Conservation (phyloP, 257 asterid genomes). For the Fraxinus americana region DNA sequence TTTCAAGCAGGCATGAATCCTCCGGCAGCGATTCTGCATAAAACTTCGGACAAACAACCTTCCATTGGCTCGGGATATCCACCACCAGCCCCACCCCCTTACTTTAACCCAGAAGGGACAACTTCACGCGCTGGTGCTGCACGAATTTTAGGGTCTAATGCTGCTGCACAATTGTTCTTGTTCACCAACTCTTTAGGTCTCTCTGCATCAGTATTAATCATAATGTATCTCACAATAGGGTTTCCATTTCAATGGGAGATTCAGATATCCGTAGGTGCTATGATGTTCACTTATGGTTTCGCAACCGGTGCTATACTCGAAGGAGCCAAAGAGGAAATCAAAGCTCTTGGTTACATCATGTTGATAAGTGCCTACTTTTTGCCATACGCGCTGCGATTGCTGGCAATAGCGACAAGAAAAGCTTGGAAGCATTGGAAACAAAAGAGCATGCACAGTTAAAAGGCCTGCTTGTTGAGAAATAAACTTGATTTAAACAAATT, state of each 20-base stretch:
- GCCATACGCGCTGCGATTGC: constrained; percentile 24
- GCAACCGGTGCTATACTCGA: not conserved
- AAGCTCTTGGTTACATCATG: constrained; percentile 1
- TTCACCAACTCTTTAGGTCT: constrained; percentile 29
- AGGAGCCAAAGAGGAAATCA: not conserved
- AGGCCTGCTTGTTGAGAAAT: no score
- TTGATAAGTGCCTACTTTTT: constrained; percentile 1
- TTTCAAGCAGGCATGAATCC: constrained; percentile 34
- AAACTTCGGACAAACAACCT: not conserved
- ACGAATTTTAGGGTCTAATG: constrained; percentile 13
- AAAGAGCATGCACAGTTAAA: no score
- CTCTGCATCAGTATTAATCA: constrained; percentile 25
- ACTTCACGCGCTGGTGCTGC: constrained; percentile 4
- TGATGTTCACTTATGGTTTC: constrained; percentile 30
- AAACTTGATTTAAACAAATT: no score
- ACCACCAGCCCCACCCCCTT: no score
- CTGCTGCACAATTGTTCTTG: constrained; percentile 13
- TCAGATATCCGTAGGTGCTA: constrained; percentile 21
- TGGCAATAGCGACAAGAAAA: constrained; percentile 15
- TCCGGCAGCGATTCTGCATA: constrained; percentile 16
- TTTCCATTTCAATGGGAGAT: constrained; percentile 32
- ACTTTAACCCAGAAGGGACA: not conserved
- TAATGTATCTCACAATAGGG: constrained; percentile 28
- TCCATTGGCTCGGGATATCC: no score
- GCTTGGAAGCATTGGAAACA: constrained; percentile 16